Evolutionary conservation across 2,329 filamentous ascomycete genomes (phyloP).

Genomic region (Blumeria graminis): DNA sequence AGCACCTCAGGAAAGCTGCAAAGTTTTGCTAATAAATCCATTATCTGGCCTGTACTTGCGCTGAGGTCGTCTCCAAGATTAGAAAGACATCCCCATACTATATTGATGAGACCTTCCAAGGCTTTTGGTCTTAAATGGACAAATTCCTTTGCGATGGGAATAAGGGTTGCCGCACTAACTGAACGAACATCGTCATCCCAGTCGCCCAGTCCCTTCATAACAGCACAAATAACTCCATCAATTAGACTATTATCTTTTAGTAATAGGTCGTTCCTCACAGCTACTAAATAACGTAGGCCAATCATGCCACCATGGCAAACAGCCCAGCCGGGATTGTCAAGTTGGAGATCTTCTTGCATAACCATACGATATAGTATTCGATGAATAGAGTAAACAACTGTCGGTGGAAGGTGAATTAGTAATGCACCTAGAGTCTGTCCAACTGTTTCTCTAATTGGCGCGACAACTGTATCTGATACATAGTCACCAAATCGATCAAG

Average conservation of each 20-base stretch:
- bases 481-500: conserved; percentile 95
- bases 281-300: conserved; percentile 80
- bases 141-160: conserved; percentile 89
- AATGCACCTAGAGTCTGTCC: conserved; percentile 83
- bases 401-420: conserved; percentile 55
- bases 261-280: conserved; percentile 77
- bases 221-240: conserved; percentile 74
- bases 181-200: conserved; percentile 87
- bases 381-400: conserved; percentile 68
- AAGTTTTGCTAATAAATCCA: conserved; percentile 89
- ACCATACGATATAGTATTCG: conserved; percentile 68
- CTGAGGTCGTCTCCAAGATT: conserved; percentile 93
- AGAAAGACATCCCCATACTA: conserved; percentile 92
- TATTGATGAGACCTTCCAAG: conserved; percentile 63
- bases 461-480: conserved; percentile 89
- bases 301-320: conserved; percentile 98
- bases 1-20: conserved; percentile 87
- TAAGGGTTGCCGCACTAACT: conserved; percentile 88
- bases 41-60: conserved; percentile 90
- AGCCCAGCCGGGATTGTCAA: conserved; percentile 63
- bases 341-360: conserved; percentile 60
- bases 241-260: conserved; percentile 66
- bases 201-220: conserved; percentile 86
- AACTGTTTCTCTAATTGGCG: conserved; percentile 83
- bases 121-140: conserved; percentile 60